These are phyloP conservation scores for Haplographium delicatum DNA, from an alignment of 495 filamentous ascomycete species.

Conservation along the genomic window DNA sequence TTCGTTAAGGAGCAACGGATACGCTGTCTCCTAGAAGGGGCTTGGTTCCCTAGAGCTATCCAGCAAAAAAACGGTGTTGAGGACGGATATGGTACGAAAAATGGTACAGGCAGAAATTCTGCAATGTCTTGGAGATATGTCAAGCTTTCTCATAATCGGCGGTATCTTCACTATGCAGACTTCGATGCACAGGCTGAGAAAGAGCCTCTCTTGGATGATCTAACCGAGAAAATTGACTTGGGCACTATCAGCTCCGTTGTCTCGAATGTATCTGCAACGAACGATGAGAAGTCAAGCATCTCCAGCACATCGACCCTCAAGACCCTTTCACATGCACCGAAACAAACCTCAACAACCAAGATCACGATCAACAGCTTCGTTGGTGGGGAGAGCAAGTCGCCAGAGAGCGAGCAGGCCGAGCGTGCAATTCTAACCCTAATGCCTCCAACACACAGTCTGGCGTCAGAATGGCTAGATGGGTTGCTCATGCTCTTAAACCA, in stretches of 20 bases:
- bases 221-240: constrained; percentile 84
- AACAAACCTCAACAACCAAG: constrained; percentile 61
- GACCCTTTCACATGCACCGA: constrained; percentile 27
- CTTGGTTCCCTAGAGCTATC: constrained; percentile 72
- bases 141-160: constrained; percentile 84
- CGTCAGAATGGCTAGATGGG: constrained; percentile 96
- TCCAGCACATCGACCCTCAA: constrained; percentile 50
- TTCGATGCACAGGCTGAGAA: constrained; percentile 61
- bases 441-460: constrained; percentile 72
- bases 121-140: constrained; percentile 67
- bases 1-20: constrained; percentile 97
- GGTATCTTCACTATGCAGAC: constrained; percentile 87
- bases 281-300: constrained; percentile 21
- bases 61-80: constrained; percentile 32
- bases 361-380: constrained; percentile 84
- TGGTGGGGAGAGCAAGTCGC: constrained; percentile 19
- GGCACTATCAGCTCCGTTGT: constrained; percentile 86
- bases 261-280: constrained; percentile 71
- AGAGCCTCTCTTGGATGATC: constrained; percentile 65
- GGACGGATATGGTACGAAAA: constrained; percentile 22
- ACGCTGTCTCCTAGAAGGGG: constrained; percentile 81
- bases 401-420: constrained; percentile 25
- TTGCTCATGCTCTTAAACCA: constrained; percentile 93
- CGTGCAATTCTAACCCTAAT: constrained; percentile 72
- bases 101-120: constrained; percentile 25